Base-by-base conservation (phyloP, 2,329 filamentous ascomycete species). In the Pseudocercospora crystallina region DNA sequence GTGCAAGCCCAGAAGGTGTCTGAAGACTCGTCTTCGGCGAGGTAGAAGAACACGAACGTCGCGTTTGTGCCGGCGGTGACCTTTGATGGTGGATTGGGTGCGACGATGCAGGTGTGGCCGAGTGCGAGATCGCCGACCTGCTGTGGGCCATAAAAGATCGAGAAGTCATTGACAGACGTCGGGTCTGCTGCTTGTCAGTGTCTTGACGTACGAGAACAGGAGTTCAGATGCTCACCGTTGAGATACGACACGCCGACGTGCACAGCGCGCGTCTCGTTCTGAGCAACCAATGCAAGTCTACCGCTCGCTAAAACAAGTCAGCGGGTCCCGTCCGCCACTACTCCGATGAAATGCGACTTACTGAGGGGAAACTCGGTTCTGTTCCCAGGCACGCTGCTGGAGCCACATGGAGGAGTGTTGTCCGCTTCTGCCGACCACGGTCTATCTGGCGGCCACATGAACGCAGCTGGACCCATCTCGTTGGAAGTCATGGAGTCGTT, bases 381-480 rank as follows among this genome's bases (percentile, higher is more conserved):
- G 54, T 80, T 80, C 0, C 66, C 67, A 2, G 74, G 69, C 1
- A 71, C 69, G 12, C 72, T 70, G 9, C 69, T 66, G 9, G 79
- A 81, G 45, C 82, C 81, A 60, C 82, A 85, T 0, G 82, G 82
- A 5, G 75, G 71, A 5, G 65, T 78, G 59, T 83, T 83, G 61
- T 84, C 81, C 33, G 74, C 67, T 10, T 72, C 71, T 29, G 75
- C 77, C 43, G 71, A 71, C 80, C 81, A 85, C 35, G 71, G 69
- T 44, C 81, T 73, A 65, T 84, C 80, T 11, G 72, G 62, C 3
- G 81, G 82, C 81, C 81, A 85, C 66, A 84, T 70, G 62, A 85
- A 58, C n/a, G 51, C 51, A 5, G 47, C 56, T 15, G 58, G 46
- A 13, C 56, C 58, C 47, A 56, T 53, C 9, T 43, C 43, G 43